Conservation (phyloP, 768 basidiomycete genomes). For the Lactarius pseudohatsudake region DNA sequence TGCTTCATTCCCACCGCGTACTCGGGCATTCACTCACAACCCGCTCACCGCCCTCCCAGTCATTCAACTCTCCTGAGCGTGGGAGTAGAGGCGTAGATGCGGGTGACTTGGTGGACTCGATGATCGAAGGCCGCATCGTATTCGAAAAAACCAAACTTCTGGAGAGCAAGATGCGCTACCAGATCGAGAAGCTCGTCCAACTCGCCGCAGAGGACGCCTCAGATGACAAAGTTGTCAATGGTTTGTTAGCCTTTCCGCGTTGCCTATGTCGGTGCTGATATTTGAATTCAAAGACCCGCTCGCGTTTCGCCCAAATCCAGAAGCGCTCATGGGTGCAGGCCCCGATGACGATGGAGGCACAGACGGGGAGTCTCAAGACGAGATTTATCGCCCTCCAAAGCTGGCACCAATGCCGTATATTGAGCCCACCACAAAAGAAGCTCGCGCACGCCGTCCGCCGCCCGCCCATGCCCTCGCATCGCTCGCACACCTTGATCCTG, state of each 20-base stretch:
- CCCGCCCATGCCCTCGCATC: slow-evolving; percentile 60
- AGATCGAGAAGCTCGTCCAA: slow-evolving; percentile 90
- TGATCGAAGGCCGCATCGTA: slow-evolving; percentile 77
- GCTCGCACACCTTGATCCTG: slow-evolving; percentile 51
- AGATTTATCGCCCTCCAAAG: slow-evolving; percentile 81
- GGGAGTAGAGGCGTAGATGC: slow-evolving; percentile 52
- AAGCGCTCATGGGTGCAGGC: slow-evolving; percentile 55
- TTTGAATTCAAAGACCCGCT: slow-evolving; percentile 65
- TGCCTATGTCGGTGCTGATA: neutral
- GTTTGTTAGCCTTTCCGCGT: slow-evolving; percentile 41
- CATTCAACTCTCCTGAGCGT: slow-evolving; percentile 56
- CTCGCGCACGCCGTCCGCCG: slow-evolving; percentile 47
- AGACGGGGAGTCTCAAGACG: slow-evolving; percentile 38
- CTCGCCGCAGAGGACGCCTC: slow-evolving; percentile 61
- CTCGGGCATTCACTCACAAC: slow-evolving; percentile 60
- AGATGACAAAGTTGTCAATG: slow-evolving; percentile 51
- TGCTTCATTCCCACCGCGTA: slow-evolving; percentile 68
- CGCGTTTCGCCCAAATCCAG: slow-evolving; percentile 88
- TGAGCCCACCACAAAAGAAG: slow-evolving; percentile 52
- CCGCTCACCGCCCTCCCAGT: slow-evolving; percentile 47
- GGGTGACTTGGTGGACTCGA: slow-evolving; percentile 76
- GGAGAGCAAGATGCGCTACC: slow-evolving; percentile 88
- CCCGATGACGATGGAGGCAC: slow-evolving; percentile 36
- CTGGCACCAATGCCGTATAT: slow-evolving; percentile 87
- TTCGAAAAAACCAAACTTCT: slow-evolving; percentile 87